Conservation (phyloP, 495 filamentous ascomycete species). For the Neurospora discreta region DNA sequence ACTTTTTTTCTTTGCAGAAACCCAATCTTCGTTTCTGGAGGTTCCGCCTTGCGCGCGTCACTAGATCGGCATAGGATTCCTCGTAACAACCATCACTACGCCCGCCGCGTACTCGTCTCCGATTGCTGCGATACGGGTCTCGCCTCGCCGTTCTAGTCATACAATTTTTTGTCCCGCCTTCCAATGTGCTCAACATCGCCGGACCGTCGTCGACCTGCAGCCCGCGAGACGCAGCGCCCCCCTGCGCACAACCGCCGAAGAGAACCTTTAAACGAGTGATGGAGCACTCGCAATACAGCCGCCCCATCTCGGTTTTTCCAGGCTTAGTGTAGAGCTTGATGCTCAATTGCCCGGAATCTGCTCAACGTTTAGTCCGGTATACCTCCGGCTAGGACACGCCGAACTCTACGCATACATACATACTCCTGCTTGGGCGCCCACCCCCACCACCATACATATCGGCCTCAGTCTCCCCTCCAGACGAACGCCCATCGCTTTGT, state of each 20-base stretch:
- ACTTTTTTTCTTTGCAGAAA: not conserved
- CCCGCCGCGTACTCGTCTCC: not conserved
- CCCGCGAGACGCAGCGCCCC: conserved; percentile 19
- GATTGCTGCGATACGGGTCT: not conserved
- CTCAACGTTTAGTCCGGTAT: not conserved
- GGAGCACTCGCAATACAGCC: conserved; percentile 17
- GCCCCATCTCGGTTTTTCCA: not conserved
- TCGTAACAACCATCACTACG: not conserved
- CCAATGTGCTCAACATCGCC: conserved; percentile 20
- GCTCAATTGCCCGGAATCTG: not conserved
- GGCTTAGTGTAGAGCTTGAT: not conserved
- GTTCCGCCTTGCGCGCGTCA: not conserved
- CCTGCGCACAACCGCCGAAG: conserved; percentile 11
- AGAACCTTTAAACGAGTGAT: conserved; percentile 15
- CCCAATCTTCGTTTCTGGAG: not conserved
- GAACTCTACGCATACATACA: not conserved
- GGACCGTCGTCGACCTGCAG: conserved; percentile 8
- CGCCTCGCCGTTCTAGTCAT: not conserved
- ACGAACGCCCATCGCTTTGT: not conserved
- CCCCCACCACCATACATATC: not conserved
- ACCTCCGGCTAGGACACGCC: not conserved
- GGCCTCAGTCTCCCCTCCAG: not conserved
- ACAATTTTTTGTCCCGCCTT: conserved; percentile 1
- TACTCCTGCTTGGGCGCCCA: not conserved
- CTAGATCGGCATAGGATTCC: not conserved